Evolutionary conservation across 768 basidiomycete genomes (phyloP), one percentile per base, ranked within the genome.

Genomic region (Mycena vitilis): DNA sequence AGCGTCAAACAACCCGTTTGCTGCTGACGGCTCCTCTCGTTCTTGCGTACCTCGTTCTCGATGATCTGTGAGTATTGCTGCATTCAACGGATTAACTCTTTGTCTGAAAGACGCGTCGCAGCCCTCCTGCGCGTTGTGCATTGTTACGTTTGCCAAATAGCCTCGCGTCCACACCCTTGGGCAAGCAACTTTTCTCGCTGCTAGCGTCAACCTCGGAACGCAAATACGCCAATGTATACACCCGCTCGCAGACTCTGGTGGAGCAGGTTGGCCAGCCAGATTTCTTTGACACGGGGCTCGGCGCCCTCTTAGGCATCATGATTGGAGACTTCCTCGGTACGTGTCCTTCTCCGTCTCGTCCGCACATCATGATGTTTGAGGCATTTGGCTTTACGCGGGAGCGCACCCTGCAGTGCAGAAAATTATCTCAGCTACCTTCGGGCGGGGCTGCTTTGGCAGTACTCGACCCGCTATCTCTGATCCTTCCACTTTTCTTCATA

Each of bases 361-460:
- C 22, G 5, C 22, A 16, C 23, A 13, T 40, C 25, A 34, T 65
- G 69, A 70, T 70, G 69, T 66, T 66, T 70, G 69, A 70, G 69
- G 69, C 69, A 70, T 70, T 70, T 70, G 69, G 69, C 69, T 70
- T 70, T 62, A 70, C 18, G 91, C 87, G 82, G 83, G 87, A 69
- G 68, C 68, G 84, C 75, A 73, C 80, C 87, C 86, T 87, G 89
- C 91, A 83, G 78, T 93, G 92, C 89, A 91, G 92, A 94, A 90
- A 89, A 72, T 77, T 85, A 92, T 87, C 92, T 94, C 92, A 93
- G 92, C 92, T 94, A 94, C 92, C 92, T 94, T 92, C 90, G 87
- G 88, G 84, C 82, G 63, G 45, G 63, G 53, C 53, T 54, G 40
- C 40, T 40, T 40, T 15, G 40, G 40, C 40, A 40, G 40, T 65